phyloP scores from a whole-genome alignment of 768 basidiomycete species.

The Amanita polypyramis region DNA sequence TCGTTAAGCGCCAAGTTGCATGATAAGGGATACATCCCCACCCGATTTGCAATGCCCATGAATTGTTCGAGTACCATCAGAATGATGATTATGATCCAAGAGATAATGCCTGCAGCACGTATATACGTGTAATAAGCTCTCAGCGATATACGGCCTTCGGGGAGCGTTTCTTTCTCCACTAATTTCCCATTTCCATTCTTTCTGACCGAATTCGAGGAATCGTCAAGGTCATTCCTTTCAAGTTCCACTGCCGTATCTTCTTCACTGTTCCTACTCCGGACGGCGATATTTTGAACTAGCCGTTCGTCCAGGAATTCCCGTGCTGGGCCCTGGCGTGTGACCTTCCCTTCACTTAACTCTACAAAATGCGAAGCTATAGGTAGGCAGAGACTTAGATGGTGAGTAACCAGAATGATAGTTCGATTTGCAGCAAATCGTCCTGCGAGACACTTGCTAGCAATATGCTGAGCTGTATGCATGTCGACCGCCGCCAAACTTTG shows the following conservation, averaged over 20 bases:
- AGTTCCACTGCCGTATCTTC: background rate
- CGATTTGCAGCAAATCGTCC: constrained; percentile 52
- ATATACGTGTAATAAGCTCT: constrained; percentile 56
- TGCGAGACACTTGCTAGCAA: constrained; percentile 53
- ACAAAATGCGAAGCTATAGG: constrained; percentile 61
- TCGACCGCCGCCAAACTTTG: constrained; percentile 58
- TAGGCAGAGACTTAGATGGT: constrained; percentile 67
- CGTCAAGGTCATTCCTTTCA: constrained; percentile 21
- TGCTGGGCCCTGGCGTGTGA: constrained; percentile 27
- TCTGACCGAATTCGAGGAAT: background rate
- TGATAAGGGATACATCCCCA: constrained; percentile 12
- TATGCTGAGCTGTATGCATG: constrained; percentile 66
- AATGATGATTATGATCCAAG: constrained; percentile 43
- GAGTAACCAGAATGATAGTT: constrained; percentile 77
- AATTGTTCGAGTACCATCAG: constrained; percentile 44
- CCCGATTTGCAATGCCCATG: constrained; percentile 50
- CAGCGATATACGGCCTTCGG: constrained; percentile 54
- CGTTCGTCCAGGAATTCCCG: background rate
- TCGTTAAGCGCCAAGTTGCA: background rate
- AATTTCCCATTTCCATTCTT: constrained; percentile 34
- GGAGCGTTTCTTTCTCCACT: constrained; percentile 50
- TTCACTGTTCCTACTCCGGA: background rate
- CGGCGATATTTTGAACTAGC: background rate
- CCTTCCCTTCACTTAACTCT: constrained; percentile 39
- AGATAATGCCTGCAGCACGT: constrained; percentile 43